A percentile compares a stretch with the other conserved stretches of the same genome.
Conservation (phyloP, 345 rosid species). For the Balakata baccata region DNA sequence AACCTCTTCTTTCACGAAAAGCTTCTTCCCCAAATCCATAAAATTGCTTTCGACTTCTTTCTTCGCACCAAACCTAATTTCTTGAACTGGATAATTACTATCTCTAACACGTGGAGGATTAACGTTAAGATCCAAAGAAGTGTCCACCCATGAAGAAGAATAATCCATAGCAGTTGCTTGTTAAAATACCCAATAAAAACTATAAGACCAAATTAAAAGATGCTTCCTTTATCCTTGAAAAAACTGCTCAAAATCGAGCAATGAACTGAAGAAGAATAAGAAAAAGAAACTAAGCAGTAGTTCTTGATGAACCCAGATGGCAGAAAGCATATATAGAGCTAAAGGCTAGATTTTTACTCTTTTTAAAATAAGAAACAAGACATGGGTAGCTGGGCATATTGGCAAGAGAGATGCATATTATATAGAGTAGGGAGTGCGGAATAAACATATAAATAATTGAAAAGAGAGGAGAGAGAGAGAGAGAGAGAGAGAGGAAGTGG, state of each 20-base stretch:
- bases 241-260: neutral
- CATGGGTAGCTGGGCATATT: neutral
- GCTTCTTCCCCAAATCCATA: constrained; percentile 31
- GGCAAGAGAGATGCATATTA: neutral
- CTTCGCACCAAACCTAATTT: neutral
- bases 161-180: constrained; percentile 16
- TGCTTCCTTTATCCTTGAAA: neutral
- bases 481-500: neutral
- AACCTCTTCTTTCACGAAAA: constrained; percentile 46
- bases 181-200: neutral
- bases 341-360: neutral
- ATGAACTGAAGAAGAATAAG: too few species aligned
- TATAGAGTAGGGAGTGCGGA: neutral
- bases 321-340: neutral
- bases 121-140: constrained; percentile 30
- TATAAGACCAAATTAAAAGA: neutral
- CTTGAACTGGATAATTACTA: neutral
- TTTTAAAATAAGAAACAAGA: neutral
- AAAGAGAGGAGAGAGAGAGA: neutral
- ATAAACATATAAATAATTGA: neutral
- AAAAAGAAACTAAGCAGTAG: neutral
- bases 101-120: constrained; percentile 8
- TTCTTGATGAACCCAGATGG: neutral
- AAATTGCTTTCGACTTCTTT: constrained; percentile 27
- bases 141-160: constrained; percentile 26